These are phyloP conservation scores for Tirmania nivea DNA, from an alignment of 495 filamentous ascomycete genomes.

Conservation along the genomic window DNA sequence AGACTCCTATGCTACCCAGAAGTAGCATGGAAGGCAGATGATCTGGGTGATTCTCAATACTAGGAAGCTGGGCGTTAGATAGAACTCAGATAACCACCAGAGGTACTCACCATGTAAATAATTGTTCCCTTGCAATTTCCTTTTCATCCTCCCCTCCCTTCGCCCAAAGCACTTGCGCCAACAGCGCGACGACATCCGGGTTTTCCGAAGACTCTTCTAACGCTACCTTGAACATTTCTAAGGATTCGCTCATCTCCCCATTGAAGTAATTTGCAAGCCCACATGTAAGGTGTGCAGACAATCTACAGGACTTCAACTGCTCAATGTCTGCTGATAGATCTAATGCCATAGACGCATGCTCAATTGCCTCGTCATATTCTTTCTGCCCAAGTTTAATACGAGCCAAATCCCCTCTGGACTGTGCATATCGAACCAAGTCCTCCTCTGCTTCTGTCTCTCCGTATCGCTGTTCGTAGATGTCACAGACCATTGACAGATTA, in stretches of 20 bases:
- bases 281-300: slow-evolving; percentile 70
- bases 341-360: slow-evolving; percentile 50
- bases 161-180: slow-evolving; percentile 83
- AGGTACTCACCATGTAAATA: slow-evolving; percentile 33
- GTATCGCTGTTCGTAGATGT: slow-evolving; percentile 52
- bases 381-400: slow-evolving; percentile 49
- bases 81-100: not conserved
- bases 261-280: slow-evolving; percentile 61
- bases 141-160: slow-evolving; percentile 56
- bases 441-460: slow-evolving; percentile 55
- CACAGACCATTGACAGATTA: slow-evolving; percentile 43
- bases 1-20: slow-evolving; percentile 56
- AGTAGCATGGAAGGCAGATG: slow-evolving; percentile 61
- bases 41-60: slow-evolving; percentile 45
- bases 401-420: slow-evolving; percentile 73
- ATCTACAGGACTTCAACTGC: slow-evolving; percentile 38
- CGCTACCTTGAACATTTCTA: slow-evolving; percentile 61
- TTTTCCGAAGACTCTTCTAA: slow-evolving; percentile 54
- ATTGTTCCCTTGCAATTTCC: slow-evolving; percentile 50
- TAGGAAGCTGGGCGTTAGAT: slow-evolving; percentile 1
- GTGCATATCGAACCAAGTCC: slow-evolving; percentile 50
- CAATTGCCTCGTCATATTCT: slow-evolving; percentile 40
- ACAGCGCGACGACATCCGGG: slow-evolving; percentile 68
- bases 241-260: slow-evolving; percentile 37
- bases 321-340: slow-evolving; percentile 43